Conservation (phyloP, 495 filamentous ascomycete genomes). For the Aspergillus carlsbadensis region DNA sequence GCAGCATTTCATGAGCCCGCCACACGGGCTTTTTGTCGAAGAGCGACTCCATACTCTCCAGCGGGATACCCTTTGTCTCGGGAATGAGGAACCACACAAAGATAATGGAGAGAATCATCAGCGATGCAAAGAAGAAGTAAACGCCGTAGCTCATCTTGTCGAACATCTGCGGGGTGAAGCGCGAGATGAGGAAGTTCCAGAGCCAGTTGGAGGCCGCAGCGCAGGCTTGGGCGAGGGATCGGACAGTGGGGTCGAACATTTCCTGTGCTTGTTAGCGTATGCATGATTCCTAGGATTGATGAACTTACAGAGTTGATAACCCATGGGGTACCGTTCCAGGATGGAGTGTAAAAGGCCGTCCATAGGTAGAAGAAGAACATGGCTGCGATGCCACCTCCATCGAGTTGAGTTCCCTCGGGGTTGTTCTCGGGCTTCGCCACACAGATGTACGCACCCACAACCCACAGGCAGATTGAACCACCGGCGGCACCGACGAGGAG, state of each 20-base stretch:
- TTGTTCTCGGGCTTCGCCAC: constrained; percentile 47
- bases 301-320: constrained; percentile 57
- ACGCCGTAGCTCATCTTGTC: constrained; percentile 67
- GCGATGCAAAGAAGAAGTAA: constrained; percentile 74
- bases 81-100: constrained; percentile 69
- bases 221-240: constrained; percentile 65
- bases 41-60: constrained; percentile 54
- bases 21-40: constrained; percentile 58
- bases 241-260: constrained; percentile 61
- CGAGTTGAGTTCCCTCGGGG: constrained; percentile 37
- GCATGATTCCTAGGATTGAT: not conserved
- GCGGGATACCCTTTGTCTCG: constrained; percentile 60
- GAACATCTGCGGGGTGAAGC: constrained; percentile 79
- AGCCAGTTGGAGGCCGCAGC: constrained; percentile 73
- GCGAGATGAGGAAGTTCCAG: constrained; percentile 71
- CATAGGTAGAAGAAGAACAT: constrained; percentile 81
- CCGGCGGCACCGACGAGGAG: constrained; percentile 73
- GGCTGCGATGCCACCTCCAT: constrained; percentile 61
- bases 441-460: constrained; percentile 72
- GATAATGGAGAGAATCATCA: constrained; percentile 65
- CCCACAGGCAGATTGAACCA: constrained; percentile 69
- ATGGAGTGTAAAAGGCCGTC: constrained; percentile 74
- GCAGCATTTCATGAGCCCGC: constrained; percentile 51
- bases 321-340: constrained; percentile 74
- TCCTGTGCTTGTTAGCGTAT: constrained; percentile 32